Evolutionary conservation across 2,329 filamentous ascomycete genomes (phyloP).

Genomic region (Alternaria sp.): DNA sequence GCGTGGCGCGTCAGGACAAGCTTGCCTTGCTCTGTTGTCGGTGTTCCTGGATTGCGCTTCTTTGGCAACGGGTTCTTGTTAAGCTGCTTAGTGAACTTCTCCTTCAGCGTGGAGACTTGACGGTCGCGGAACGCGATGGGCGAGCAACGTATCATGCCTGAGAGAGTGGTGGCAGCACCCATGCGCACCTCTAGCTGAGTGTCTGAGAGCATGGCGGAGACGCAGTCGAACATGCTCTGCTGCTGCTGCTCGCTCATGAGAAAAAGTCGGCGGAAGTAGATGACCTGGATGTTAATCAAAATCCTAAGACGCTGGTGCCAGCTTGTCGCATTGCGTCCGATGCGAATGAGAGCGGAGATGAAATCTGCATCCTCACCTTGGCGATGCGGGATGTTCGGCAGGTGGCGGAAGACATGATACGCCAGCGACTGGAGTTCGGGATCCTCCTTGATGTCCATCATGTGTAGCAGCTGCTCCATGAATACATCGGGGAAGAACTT

Average conservation of each 20-base stretch:
- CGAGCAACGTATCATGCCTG: slow-evolving; percentile 98
- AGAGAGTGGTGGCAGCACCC: slow-evolving; percentile 89
- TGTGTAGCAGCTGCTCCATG: slow-evolving; percentile 92
- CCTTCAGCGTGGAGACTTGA: slow-evolving; percentile 77
- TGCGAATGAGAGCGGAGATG: slow-evolving; percentile 83
- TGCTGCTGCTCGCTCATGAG: slow-evolving; percentile 78
- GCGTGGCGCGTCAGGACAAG: slow-evolving; percentile 86
- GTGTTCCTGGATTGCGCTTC: slow-evolving; percentile 66
- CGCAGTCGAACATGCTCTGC: slow-evolving; percentile 83
- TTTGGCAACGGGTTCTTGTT: slow-evolving; percentile 87
- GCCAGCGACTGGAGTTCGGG: slow-evolving; percentile 92
- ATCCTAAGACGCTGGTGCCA: slow-evolving; percentile 97
- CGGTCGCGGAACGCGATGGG: slow-evolving; percentile 79
- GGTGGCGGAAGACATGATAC: slow-evolving; percentile 95
- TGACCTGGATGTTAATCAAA: slow-evolving; percentile 97
- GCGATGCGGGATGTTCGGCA: slow-evolving; percentile 93
- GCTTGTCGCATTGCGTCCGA: slow-evolving; percentile 81
- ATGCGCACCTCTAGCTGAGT: slow-evolving; percentile 91
- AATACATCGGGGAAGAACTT: slow-evolving; percentile 90
- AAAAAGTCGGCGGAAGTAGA: slow-evolving; percentile 97
- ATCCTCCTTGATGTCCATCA: slow-evolving; percentile 99
- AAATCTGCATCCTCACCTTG: slow-evolving; percentile 85
- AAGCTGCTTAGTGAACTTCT: slow-evolving; percentile 81
- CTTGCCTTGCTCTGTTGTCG: slow-evolving; percentile 75
- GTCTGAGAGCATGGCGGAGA: slow-evolving; percentile 95